Conservation (phyloP, 169 alveolate species). For the Cryptosporidium ubiquitum region DNA sequence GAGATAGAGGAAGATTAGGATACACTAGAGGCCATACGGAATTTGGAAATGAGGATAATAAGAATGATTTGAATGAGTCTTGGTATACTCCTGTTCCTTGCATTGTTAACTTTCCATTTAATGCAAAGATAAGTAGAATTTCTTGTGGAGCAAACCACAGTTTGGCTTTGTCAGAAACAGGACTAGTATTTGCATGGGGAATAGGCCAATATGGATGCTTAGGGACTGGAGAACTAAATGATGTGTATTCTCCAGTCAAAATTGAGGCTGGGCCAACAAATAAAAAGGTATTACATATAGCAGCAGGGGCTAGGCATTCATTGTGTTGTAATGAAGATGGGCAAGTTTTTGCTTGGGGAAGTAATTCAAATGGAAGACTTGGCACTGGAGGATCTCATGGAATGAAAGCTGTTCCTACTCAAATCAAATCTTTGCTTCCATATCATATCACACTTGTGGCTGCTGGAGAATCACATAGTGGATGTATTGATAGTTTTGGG, state of each 20-base stretch:
- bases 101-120: constrained; percentile 39
- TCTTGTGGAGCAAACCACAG: constrained; percentile 53
- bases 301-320: constrained; percentile 61
- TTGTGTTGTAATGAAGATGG: constrained; percentile 58
- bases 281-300: constrained; percentile 32
- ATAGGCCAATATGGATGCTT: constrained; percentile 47
- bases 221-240: constrained; percentile 46
- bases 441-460: constrained; percentile 76
- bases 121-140: constrained; percentile 53
- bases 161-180: constrained; percentile 35
- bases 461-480: constrained; percentile 88
- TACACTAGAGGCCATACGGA: constrained; percentile 41
- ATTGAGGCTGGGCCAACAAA: constrained; percentile 12
- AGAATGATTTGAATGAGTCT: constrained; percentile 19
- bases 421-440: constrained; percentile 13
- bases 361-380: constrained; percentile 47
- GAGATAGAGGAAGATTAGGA: constrained; percentile 61
- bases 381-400: constrained; percentile 43
- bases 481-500: constrained; percentile 86
- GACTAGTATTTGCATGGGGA: constrained; percentile 50
- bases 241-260: constrained; percentile 28
- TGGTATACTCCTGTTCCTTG: constrained; percentile 50
- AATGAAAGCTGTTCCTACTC: constrained; percentile 27
- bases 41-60: constrained; percentile 36
- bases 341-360: constrained; percentile 48